phyloP scores from a whole-genome alignment of 306 rosid genomes.

The Cicer arietinum region DNA sequence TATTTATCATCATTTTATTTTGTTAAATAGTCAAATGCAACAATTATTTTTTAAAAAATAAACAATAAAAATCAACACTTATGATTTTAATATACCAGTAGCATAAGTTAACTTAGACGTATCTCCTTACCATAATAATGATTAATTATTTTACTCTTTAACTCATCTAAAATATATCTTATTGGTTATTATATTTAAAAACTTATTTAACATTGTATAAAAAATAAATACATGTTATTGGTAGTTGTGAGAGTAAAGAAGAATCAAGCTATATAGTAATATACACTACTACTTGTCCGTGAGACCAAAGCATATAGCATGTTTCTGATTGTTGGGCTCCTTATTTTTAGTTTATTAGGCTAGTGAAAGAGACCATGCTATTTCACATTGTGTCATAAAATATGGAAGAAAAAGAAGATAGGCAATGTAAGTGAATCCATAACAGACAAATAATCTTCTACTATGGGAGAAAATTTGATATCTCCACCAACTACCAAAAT shows the following conservation, averaged over 20 bases:
- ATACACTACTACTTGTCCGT: neutral
- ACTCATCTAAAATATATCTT: neutral
- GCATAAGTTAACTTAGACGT: neutral
- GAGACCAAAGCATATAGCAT: slow-evolving; percentile 15
- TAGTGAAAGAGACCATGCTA: slow-evolving; percentile 1
- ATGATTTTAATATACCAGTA: neutral
- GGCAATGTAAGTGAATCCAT: neutral
- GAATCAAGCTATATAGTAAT: neutral
- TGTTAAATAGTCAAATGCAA: no score
- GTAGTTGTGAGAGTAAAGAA: slow-evolving; percentile 5
- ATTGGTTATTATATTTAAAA: neutral
- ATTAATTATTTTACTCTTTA: neutral
- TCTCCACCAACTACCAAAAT: slow-evolving; percentile 8
- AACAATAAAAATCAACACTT: no score
- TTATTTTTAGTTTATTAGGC: slow-evolving; percentile 29
- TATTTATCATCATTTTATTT: neutral
- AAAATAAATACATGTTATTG: neutral
- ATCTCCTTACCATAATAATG: neutral
- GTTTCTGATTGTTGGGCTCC: slow-evolving; percentile 13
- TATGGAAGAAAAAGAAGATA: neutral
- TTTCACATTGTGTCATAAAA: slow-evolving; percentile 4
- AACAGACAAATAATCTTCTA: slow-evolving; percentile 11
- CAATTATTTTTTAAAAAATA: no score
- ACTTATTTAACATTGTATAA: no score
- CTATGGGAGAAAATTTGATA: slow-evolving; percentile 16